Percentiles rank a stretch among this genome's conserved stretches.
Evolutionary conservation across 208 protist species (phyloP).

Genomic region (Spongospora subterranea): DNA sequence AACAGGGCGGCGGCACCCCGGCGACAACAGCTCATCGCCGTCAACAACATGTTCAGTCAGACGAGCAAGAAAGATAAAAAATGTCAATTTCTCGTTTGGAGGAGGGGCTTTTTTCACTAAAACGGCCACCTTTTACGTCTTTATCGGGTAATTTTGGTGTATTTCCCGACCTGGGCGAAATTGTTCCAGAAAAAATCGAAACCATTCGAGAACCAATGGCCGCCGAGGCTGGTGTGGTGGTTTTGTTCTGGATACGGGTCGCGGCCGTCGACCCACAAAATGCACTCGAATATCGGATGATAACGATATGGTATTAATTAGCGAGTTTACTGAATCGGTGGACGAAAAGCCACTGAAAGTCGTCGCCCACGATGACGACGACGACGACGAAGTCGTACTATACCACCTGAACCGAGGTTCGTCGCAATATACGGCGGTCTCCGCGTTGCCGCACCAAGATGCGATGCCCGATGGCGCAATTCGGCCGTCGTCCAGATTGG

Average conservation of each 20-base stretch:
- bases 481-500: not conserved
- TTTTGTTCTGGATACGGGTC: not conserved
- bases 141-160: not conserved
- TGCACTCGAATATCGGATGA: not conserved
- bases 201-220: not conserved
- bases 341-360: not conserved
- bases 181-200: not conserved
- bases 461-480: not conserved
- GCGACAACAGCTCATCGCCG: not conserved
- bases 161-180: no score
- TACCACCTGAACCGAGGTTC: not conserved
- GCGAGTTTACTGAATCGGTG: not conserved
- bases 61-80: not conserved
- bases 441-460: not conserved
- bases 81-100: not conserved
- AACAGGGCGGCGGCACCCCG: no score
- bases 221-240: not conserved
- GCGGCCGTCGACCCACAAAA: not conserved
- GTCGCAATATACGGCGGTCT: not conserved
- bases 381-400: constrained; percentile 50
- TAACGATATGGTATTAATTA: not conserved
- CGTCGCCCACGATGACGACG: not conserved
- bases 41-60: not conserved
- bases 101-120: not conserved
- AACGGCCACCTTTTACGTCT: not conserved